phyloP scores from a whole-genome alignment of 1,284 basidiomycete species.

The Pterulicium gracile region DNA sequence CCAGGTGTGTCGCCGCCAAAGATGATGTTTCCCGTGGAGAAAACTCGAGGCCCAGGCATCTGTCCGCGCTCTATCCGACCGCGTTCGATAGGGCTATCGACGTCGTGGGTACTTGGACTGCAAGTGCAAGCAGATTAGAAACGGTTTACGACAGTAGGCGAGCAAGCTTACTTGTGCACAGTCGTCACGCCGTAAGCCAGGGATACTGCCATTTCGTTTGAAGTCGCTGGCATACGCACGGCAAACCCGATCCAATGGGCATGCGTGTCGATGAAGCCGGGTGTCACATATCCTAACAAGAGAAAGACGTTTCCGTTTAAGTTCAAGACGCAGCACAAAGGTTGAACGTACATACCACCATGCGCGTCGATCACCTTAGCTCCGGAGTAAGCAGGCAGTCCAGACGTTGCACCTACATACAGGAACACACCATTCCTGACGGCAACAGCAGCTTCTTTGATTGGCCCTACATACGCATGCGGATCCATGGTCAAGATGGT shows the following conservation, averaged over 20 bases:
- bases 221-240: constrained; percentile 43
- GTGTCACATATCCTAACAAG: constrained; percentile 49
- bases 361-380: constrained; percentile 44
- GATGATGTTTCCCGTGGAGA: constrained; percentile 54
- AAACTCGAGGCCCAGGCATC: constrained; percentile 57
- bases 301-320: background rate
- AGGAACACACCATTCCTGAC: constrained; percentile 46
- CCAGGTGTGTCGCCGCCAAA: constrained; percentile 45
- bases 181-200: constrained; percentile 68
- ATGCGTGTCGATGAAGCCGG: constrained; percentile 66
- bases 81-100: constrained; percentile 50
- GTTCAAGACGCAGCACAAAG: background rate
- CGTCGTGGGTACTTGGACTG: constrained; percentile 50
- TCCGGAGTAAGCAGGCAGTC: constrained; percentile 28
- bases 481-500: constrained; percentile 62
- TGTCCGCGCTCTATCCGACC: constrained; percentile 56
- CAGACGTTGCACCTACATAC: constrained; percentile 29
- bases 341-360: constrained; percentile 34
- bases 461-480: constrained; percentile 7
- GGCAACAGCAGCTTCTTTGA: constrained; percentile 38
- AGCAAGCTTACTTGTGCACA: constrained; percentile 50
- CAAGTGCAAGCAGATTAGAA: background rate
- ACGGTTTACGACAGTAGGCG: background rate
- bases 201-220: constrained; percentile 67
- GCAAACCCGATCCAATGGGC: constrained; percentile 56